Evolutionary conservation across 2,329 filamentous ascomycete genomes (phyloP), one percentile per base, ranked within the genome.

Genomic region (Mariannaea sp.): DNA sequence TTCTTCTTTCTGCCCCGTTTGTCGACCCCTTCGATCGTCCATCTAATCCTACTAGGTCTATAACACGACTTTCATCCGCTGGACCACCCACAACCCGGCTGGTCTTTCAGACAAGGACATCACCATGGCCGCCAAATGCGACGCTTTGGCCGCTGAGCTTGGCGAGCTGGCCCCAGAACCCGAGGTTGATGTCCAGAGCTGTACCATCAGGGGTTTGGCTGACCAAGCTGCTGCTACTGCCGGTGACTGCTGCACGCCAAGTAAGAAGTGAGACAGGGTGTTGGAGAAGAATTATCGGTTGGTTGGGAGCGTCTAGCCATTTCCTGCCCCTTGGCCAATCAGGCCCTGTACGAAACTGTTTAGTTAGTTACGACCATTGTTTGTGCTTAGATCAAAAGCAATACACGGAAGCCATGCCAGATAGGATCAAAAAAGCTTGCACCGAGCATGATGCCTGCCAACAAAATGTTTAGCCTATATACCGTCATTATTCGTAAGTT

Each of bases 41-140:
- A 44, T 20, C 53, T 60, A 42, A 61, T n/a, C 2, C 14, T 7
- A 16, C 3, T 41, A 87, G 85, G 80, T 88, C 7, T 90, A 87
- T 72, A 90, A 88, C 67, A 86, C 81, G 5, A 82, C 83, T 0
- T 84, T 84, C 61, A 83, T 91, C 57, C 81, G 85, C 42, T 90
- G 87, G 88, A 90, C 86, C 7, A 90, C 87, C 1, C 88, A 90
- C 67, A 80, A 73, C 53, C 87, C 86, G 0, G 72, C 75, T 7
- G 87, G 88, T 1, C 72, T 91, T n/a, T 87, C 84, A 0, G 71
- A 72, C 16, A 84, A 83, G 65, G 87, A 90, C 65, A 71, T 87
- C 22, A 64, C 75, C 30, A 79, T 90, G 70, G 88, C 87, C 0
- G 65, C 68, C 5, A 75, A 82, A 55, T 90, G 87, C 64, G 87